phyloP scores from a whole-genome alignment of 176 grass and related monocot genomes.

The Musa itinerans region DNA sequence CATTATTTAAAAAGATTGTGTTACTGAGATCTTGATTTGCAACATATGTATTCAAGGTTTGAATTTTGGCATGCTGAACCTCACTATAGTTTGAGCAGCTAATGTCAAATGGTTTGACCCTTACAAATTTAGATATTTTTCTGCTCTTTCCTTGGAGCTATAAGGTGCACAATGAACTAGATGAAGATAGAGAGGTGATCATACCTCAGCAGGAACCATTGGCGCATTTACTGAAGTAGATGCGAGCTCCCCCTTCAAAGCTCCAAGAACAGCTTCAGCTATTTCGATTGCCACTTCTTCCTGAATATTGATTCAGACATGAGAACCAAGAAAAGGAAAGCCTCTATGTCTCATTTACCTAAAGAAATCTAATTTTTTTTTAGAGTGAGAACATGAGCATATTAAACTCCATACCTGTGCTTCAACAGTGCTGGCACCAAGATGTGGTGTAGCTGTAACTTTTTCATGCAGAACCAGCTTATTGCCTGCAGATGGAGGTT shows the following conservation, averaged over 20 bases:
- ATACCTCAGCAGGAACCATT: conserved; percentile 70
- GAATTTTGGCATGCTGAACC: neutral
- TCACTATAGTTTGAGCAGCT: neutral
- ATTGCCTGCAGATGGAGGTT: conserved; percentile 61
- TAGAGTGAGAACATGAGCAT: neutral
- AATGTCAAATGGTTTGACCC: neutral
- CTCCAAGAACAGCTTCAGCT: conserved; percentile 73
- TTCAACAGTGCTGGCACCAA: conserved; percentile 89
- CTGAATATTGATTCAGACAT: conserved; percentile 17
- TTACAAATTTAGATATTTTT: neutral
- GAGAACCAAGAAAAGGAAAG: neutral
- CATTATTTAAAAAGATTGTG: neutral
- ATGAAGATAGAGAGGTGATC: neutral
- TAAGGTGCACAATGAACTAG: neutral
- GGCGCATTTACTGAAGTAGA: conserved; percentile 88
- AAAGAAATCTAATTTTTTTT: neutral
- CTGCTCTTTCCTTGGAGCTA: neutral
- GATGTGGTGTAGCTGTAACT: conserved; percentile 74
- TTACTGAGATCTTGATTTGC: neutral
- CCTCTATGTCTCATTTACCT: neutral
- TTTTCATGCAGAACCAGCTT: conserved; percentile 84
- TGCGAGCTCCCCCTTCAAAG: conserved; percentile 73
- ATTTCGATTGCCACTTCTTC: conserved; percentile 92
- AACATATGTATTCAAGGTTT: neutral
- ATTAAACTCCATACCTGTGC: conserved; percentile 52